These are phyloP conservation scores for Pneumocystis jirovecii DNA, from an alignment of 1,139 yeast species.

Conservation along the genomic window DNA sequence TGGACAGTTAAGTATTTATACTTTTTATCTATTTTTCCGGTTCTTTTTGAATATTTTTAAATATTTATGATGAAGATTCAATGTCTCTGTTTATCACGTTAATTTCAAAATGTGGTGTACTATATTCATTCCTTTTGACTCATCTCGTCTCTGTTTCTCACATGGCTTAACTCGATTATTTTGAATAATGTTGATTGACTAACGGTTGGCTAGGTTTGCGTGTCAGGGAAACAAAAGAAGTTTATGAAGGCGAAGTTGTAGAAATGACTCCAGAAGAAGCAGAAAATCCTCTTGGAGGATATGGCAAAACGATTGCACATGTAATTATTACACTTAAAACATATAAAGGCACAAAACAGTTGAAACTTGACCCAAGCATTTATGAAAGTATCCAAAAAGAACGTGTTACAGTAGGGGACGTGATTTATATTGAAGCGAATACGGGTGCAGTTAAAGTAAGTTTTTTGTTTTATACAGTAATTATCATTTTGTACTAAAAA, in stretches of 20 bases:
- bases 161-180: background rate
- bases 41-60: no score
- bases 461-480: background rate
- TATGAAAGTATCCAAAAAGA: constrained; percentile 95
- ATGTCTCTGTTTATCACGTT: no score
- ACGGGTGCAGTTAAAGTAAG: constrained; percentile 75
- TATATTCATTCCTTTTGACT: no score
- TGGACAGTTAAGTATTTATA: no score
- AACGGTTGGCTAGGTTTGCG: constrained; percentile 38
- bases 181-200: background rate
- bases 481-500: background rate
- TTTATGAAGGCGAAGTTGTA: constrained; percentile 95
- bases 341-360: constrained; percentile 86
- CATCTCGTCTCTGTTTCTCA: background rate
- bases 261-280: constrained; percentile 95
- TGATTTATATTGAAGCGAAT: constrained; percentile 88
- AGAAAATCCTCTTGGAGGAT: constrained; percentile 93
- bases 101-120: no score
- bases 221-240: constrained; percentile 93
- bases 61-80: no score
- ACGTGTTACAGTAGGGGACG: constrained; percentile 88
- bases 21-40: no score
- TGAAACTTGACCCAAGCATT: constrained; percentile 86
- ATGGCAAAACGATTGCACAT: constrained; percentile 90
- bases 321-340: constrained; percentile 90